A percentile compares a stretch with the other conserved stretches of the same genome.
Conservation (phyloP, 1,284 basidiomycete genomes). For the Sporisorium exsertum region DNA sequence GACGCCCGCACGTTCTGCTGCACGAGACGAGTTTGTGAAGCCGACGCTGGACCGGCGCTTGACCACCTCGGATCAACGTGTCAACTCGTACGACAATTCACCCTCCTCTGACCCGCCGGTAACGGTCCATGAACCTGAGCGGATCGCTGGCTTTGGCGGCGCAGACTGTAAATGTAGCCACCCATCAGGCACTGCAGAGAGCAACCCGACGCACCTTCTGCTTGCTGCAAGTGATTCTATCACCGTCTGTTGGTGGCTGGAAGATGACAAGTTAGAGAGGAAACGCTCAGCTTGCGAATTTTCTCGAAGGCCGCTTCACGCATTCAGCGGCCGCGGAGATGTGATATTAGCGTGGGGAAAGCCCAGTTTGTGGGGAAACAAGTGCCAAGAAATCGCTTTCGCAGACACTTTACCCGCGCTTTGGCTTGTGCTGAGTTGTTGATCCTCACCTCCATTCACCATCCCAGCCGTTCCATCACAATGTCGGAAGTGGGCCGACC, state of each 20-base stretch:
- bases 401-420: too few relatives aligned
- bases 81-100: neutral
- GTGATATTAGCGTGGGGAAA: neutral
- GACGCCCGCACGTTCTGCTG: neutral
- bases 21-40: neutral
- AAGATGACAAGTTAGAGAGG: neutral
- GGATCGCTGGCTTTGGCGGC: neutral
- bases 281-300: neutral
- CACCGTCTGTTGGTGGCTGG: neutral
- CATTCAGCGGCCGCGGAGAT: neutral
- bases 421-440: neutral
- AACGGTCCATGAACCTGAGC: too few relatives aligned
- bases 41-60: neutral
- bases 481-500: slow-evolving; percentile 39
- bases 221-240: neutral
- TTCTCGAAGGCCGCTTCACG: neutral
- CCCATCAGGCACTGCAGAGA: neutral
- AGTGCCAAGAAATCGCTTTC: neutral
- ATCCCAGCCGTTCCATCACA: neutral
- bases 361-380: neutral
- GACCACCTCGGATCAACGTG: slow-evolving; percentile 1
- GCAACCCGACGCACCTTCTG: too few relatives aligned
- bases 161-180: neutral
- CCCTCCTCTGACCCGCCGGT: too few relatives aligned
- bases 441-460: neutral